Conservation (phyloP, 768 basidiomycete genomes). For the Xerocomellus dryophilus region DNA sequence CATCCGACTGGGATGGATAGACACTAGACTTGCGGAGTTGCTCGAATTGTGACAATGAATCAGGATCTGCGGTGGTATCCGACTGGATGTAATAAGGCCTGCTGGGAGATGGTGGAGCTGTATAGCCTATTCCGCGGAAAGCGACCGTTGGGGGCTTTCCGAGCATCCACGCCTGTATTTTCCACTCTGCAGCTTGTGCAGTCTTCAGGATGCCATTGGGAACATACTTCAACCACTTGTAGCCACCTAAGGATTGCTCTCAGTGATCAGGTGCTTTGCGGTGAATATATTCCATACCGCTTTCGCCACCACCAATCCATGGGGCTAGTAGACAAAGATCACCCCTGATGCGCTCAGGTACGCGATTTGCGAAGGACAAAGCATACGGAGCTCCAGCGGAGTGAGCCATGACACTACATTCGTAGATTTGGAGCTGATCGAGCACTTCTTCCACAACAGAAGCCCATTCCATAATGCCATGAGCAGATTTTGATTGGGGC, state of each 20-base stretch:
- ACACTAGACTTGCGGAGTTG: slow-evolving; percentile 19
- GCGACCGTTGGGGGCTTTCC: slow-evolving; percentile 89
- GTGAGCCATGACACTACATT: slow-evolving; percentile 91
- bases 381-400: slow-evolving; percentile 96
- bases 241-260: slow-evolving; percentile 53
- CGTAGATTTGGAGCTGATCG: slow-evolving; percentile 69
- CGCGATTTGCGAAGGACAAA: slow-evolving; percentile 76
- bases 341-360: slow-evolving; percentile 73
- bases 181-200: slow-evolving; percentile 97
- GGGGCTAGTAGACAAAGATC: slow-evolving; percentile 88
- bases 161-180: slow-evolving; percentile 94
- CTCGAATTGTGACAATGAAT: slow-evolving; percentile 22
- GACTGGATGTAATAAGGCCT: slow-evolving; percentile 26
- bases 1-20: slow-evolving; percentile 36
- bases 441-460: slow-evolving; percentile 87
- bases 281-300: slow-evolving; percentile 51
- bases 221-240: slow-evolving; percentile 96
- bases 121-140: slow-evolving; percentile 84
- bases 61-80: slow-evolving; percentile 17
- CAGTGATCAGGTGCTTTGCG: slow-evolving; percentile 4
- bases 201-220: slow-evolving; percentile 91
- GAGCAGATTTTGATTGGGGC: slow-evolving; percentile 56
- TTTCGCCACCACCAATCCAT: slow-evolving; percentile 93
- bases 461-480: slow-evolving; percentile 90
- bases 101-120: slow-evolving; percentile 41